phyloP scores from a whole-genome alignment of 305 asterid genomes.

The Fraxinus paxiana region DNA sequence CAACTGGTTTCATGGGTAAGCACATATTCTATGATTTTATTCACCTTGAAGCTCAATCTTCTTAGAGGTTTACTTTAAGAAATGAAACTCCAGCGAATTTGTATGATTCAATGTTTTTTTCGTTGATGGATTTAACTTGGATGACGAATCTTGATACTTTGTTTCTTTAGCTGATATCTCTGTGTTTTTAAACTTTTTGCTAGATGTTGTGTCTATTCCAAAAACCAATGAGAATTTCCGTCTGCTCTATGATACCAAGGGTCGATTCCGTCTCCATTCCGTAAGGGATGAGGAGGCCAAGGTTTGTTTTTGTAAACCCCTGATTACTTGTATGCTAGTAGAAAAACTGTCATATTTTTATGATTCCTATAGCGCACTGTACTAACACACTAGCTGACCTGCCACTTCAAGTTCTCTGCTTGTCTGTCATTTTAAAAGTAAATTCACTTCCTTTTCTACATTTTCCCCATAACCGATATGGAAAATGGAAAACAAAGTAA shows the following conservation, averaged over 20 bases:
- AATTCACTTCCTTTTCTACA: background rate
- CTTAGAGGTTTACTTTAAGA: background rate
- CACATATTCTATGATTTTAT: background rate
- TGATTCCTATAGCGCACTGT: background rate
- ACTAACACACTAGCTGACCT: background rate
- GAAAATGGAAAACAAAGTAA: background rate
- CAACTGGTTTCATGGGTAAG: slow-evolving; percentile 72
- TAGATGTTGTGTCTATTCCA: slow-evolving; percentile 67
- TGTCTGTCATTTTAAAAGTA: background rate
- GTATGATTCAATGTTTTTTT: background rate
- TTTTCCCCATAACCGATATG: background rate
- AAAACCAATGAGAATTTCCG: slow-evolving; percentile 67
- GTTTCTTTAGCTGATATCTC: background rate
- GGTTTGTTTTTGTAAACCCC: slow-evolving; percentile 27
- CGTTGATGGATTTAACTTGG: background rate
- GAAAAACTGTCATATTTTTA: background rate
- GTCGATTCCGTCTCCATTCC: slow-evolving; percentile 59
- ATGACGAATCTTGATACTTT: background rate
- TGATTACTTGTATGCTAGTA: background rate
- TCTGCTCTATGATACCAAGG: slow-evolving; percentile 68
- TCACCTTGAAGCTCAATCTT: background rate
- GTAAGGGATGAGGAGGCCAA: slow-evolving; percentile 63
- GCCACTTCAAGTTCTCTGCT: background rate
- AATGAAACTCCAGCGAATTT: background rate
- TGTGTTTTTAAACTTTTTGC: background rate